phyloP scores from a whole-genome alignment of 2,329 filamentous ascomycete species.

The Penicillium sp. region DNA sequence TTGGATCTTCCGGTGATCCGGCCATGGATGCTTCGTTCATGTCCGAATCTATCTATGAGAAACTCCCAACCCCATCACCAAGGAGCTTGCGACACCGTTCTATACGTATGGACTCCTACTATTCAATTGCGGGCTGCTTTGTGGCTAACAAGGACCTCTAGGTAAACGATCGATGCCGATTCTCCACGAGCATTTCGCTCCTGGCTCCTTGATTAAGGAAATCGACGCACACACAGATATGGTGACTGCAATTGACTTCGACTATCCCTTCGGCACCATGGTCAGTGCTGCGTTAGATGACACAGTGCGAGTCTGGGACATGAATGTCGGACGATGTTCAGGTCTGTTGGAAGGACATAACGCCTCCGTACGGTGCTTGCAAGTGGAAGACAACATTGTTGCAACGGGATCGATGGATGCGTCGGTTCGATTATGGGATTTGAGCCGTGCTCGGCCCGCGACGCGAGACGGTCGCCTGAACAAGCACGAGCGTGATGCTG shows the following conservation, averaged over 20 bases:
- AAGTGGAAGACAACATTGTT: conserved; percentile 94
- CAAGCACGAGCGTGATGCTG: conserved; percentile 52
- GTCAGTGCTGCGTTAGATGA: conserved; percentile 92
- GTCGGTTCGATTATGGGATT: conserved; percentile 91
- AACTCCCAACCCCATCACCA: conserved; percentile 72
- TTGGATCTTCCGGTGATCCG: conserved; percentile 58
- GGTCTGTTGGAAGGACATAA: conserved; percentile 91
- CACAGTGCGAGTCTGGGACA: conserved; percentile 92
- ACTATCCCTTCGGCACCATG: conserved; percentile 94
- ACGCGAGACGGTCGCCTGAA: conserved; percentile 62
- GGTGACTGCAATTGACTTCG: conserved; percentile 91
- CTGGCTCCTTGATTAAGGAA: conserved; percentile 85
- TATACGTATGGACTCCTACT: conserved; percentile 37
- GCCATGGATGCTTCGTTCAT: conserved; percentile 72
- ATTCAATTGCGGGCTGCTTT: neutral
- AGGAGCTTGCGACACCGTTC: conserved; percentile 56
- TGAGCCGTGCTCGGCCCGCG: conserved; percentile 84
- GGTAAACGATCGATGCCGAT: conserved; percentile 80
- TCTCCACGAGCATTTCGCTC: conserved; percentile 91
- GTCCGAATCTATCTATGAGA: conserved; percentile 97
- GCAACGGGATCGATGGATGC: conserved; percentile 95
- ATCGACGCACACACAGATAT: conserved; percentile 85
- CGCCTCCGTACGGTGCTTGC: conserved; percentile 87
- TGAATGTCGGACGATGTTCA: conserved; percentile 90
- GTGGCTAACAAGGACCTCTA: conserved; percentile 51